These are phyloP conservation scores for Cutaneotrichosporon cavernicola DNA, from an alignment of 1,284 basidiomycete species.

Conservation along the genomic window DNA sequence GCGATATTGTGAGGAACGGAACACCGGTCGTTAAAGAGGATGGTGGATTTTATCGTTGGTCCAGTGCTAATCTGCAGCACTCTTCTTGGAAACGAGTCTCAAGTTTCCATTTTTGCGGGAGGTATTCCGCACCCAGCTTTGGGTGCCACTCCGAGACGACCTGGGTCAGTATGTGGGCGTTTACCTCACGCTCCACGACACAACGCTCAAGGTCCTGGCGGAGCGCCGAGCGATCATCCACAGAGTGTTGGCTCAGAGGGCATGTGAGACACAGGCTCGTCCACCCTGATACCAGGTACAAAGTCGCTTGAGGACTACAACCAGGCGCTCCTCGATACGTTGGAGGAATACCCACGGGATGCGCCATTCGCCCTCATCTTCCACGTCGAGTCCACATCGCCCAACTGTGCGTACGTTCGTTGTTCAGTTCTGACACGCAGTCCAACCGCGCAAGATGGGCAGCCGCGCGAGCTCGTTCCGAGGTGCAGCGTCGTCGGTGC, in stretches of 20 bases:
- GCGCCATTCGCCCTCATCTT: constrained; percentile 43
- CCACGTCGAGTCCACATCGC: constrained; percentile 33
- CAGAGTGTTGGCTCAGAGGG: constrained; percentile 46
- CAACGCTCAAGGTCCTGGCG: constrained; percentile 36
- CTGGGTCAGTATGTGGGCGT: constrained; percentile 43
- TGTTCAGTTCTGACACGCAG: background rate
- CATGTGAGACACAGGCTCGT: constrained; percentile 31
- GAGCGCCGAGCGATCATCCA: constrained; percentile 37
- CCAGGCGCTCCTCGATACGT: constrained; percentile 39
- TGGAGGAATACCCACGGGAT: constrained; percentile 13
- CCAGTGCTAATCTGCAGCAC: constrained; percentile 30
- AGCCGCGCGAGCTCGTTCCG: background rate
- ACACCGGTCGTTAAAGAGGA: constrained; percentile 47
- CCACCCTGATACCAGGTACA: constrained; percentile 26
- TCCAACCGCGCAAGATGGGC: background rate
- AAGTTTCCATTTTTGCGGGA: constrained; percentile 23
- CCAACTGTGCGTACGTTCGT: background rate
- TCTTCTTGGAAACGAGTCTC: constrained; percentile 21
- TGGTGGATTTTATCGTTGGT: constrained; percentile 25
- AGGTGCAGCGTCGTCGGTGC: background rate
- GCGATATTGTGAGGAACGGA: constrained; percentile 43
- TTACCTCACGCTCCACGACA: constrained; percentile 46
- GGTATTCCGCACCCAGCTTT: constrained; percentile 41
- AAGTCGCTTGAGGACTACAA: constrained; percentile 44
- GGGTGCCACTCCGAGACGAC: constrained; percentile 45